Evolutionary conservation across 495 filamentous ascomycete genomes (phyloP).

Genomic region (Penicillium tannophilum): DNA sequence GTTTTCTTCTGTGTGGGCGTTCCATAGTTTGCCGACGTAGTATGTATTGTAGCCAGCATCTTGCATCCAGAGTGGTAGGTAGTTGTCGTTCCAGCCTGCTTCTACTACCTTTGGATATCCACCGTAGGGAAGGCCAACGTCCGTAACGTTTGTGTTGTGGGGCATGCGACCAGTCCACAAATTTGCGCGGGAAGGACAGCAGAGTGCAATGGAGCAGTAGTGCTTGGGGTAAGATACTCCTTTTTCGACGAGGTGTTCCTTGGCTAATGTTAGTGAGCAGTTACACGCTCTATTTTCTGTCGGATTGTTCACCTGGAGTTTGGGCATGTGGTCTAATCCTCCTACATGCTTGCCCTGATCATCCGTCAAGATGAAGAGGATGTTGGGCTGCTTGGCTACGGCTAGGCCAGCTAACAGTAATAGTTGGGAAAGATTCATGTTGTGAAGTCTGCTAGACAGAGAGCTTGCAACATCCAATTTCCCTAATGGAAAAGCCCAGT

Average conservation of each 20-base stretch:
- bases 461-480: background rate
- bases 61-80: slow-evolving; percentile 69
- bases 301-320: slow-evolving; percentile 42
- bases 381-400: slow-evolving; percentile 47
- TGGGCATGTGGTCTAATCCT: slow-evolving; percentile 59
- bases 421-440: slow-evolving; percentile 12
- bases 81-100: slow-evolving; percentile 63
- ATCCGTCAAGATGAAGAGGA: slow-evolving; percentile 65
- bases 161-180: slow-evolving; percentile 62
- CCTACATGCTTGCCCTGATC: slow-evolving; percentile 62
- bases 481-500: background rate
- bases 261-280: background rate
- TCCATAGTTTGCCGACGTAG: slow-evolving; percentile 72
- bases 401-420: slow-evolving; percentile 12
- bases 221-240: slow-evolving; percentile 56
- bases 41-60: slow-evolving; percentile 68
- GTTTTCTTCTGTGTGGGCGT: slow-evolving; percentile 57
- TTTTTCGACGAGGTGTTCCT: slow-evolving; percentile 46
- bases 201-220: slow-evolving; percentile 60
- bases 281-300: too few relatives aligned
- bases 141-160: slow-evolving; percentile 73
- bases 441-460: background rate
- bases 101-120: slow-evolving; percentile 66
- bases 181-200: slow-evolving; percentile 61
- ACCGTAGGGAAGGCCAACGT: slow-evolving; percentile 60